Evolutionary conservation across 1,284 basidiomycete genomes (phyloP).

Genomic region (Ceratobasidium sp.): DNA sequence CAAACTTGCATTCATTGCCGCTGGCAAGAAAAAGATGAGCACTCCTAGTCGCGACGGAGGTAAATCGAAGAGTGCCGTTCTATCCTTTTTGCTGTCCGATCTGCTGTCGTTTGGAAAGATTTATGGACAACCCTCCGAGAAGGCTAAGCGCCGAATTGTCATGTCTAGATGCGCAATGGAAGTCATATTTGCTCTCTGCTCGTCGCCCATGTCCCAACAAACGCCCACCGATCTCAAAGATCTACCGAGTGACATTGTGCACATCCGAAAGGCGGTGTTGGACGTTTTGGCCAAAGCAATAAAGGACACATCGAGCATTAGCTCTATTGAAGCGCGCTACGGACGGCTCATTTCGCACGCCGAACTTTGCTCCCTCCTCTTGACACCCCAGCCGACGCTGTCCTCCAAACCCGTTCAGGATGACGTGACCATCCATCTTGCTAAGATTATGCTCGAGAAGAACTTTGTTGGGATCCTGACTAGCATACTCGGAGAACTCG

Average conservation of each 20-base stretch:
- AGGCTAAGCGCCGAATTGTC: constrained; percentile 63
- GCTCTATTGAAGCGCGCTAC: constrained; percentile 79
- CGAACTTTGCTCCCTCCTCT: constrained; percentile 85
- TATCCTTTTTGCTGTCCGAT: constrained; percentile 78
- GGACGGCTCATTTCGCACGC: constrained; percentile 86
- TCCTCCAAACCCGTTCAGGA: constrained; percentile 58
- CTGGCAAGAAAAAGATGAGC: constrained; percentile 68
- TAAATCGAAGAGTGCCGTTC: constrained; percentile 66
- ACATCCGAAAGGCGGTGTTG: constrained; percentile 86
- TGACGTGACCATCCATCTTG: constrained; percentile 86
- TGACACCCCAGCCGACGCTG: constrained; percentile 60
- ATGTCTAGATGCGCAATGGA: constrained; percentile 86
- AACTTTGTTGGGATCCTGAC: constrained; percentile 92
- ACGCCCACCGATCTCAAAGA: constrained; percentile 70
- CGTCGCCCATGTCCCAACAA: constrained; percentile 64
- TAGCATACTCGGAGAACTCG: constrained; percentile 86
- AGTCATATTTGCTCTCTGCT: constrained; percentile 88
- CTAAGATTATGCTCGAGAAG: constrained; percentile 99
- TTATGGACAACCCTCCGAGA: constrained; percentile 61
- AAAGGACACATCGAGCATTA: constrained; percentile 75
- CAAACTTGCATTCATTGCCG: constrained; percentile 86
- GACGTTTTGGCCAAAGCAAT: constrained; percentile 86
- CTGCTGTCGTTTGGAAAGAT: constrained; percentile 78
- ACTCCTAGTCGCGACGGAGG: constrained; percentile 65
- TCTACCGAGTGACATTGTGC: constrained; percentile 74